phyloP scores from a whole-genome alignment of 768 basidiomycete species.

The Tubosaeta brunneosetosa region DNA sequence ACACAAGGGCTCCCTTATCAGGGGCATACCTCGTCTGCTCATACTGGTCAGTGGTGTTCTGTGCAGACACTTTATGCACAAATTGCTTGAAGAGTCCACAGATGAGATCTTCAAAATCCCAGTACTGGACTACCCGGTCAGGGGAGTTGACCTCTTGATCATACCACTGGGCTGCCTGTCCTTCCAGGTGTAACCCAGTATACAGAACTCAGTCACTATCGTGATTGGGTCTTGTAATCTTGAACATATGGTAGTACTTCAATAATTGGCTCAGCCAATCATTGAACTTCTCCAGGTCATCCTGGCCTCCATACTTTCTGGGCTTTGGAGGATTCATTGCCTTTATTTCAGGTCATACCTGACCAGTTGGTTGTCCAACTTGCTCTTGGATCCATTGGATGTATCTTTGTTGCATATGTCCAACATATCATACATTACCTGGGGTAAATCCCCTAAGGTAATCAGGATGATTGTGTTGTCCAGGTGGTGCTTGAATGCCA shows the following conservation, averaged over 20 bases:
- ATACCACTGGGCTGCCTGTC: background rate
- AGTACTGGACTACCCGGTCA: background rate
- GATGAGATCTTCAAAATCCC: background rate
- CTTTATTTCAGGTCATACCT: background rate
- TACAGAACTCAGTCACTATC: background rate
- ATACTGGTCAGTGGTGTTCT: background rate
- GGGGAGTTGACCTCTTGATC: background rate
- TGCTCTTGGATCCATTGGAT: background rate
- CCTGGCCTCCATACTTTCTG: too few relatives aligned
- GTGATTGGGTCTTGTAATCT: background rate
- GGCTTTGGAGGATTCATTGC: too few relatives aligned
- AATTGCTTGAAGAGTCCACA: background rate
- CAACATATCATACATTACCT: background rate
- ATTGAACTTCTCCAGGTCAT: too few relatives aligned
- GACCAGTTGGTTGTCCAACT: background rate
- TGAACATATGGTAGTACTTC: background rate
- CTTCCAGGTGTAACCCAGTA: background rate
- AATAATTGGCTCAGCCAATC: background rate
- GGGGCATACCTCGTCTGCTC: constrained; percentile 15
- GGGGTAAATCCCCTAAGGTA: background rate
- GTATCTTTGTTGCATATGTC: background rate
- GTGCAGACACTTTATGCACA: too few relatives aligned
- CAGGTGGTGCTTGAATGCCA: too few relatives aligned
- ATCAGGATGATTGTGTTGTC: too few relatives aligned
- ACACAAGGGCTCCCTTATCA: too few relatives aligned